These are phyloP conservation scores for Aspergillus homomorphus DNA, from an alignment of 495 filamentous ascomycete species.

Conservation along the genomic window DNA sequence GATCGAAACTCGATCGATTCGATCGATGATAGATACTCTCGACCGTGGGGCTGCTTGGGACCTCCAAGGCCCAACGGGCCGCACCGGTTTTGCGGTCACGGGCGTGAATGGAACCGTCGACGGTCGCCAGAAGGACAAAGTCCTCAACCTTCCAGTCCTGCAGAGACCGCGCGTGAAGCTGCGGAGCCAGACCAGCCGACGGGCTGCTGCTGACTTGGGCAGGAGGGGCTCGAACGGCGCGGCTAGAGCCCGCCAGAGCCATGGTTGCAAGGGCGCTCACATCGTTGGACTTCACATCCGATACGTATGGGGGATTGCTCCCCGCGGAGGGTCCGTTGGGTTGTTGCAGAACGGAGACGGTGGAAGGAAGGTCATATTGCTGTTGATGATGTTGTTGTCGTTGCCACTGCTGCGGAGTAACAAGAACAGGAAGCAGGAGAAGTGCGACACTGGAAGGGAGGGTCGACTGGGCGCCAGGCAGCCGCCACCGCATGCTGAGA, in stretches of 20 bases:
- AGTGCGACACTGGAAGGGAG: conserved; percentile 50
- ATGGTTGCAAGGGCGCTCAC: conserved; percentile 91
- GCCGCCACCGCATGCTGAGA: conserved; percentile 49
- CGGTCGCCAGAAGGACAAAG: conserved; percentile 98
- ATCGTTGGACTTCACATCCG: conserved; percentile 60
- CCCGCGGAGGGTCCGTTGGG: conserved; percentile 19
- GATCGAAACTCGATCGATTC: conserved; percentile 61
- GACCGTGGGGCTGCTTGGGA: conserved; percentile 76
- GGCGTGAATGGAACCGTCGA: conserved; percentile 94
- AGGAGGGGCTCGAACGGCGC: conserved; percentile 81
- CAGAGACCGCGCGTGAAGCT: conserved; percentile 85
- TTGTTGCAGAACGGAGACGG: conserved; percentile 33
- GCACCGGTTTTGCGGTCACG: conserved; percentile 82
- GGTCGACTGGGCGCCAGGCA: conserved; percentile 46
- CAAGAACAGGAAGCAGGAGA: conserved; percentile 42
- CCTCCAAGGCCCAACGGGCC: conserved; percentile 77
- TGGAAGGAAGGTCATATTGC: conserved; percentile 29
- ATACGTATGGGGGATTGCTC: conserved; percentile 15
- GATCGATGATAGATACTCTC: conserved; percentile 79
- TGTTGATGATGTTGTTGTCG: conserved; percentile 28
- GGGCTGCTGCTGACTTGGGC: conserved; percentile 59
- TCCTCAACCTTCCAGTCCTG: conserved; percentile 99
- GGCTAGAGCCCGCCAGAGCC: conserved; percentile 76
- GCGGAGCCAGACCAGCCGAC: conserved; percentile 71
- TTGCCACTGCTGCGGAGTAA: conserved; percentile 49